phyloP scores from a whole-genome alignment of 768 basidiomycete genomes.

The Auricularia heimuer region DNA sequence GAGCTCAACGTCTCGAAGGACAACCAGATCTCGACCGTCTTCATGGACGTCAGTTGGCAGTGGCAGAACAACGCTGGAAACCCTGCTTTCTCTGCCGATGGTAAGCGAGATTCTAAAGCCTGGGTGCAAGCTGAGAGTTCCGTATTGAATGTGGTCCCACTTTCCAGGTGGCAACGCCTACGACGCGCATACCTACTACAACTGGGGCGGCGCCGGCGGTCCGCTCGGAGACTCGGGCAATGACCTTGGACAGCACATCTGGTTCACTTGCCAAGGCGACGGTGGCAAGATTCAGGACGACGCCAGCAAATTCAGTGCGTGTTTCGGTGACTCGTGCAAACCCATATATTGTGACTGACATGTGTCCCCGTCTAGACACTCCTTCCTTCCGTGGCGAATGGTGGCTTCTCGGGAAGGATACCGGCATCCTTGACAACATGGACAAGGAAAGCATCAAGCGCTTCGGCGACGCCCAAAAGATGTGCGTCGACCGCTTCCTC shows the following conservation, averaged over 20 bases:
- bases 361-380: neutral
- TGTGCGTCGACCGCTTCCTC: neutral
- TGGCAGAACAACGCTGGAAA: conserved; percentile 1
- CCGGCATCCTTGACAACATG: neutral
- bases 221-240: neutral
- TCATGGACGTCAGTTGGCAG: neutral
- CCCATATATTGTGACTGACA: neutral
- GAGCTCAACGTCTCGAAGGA: neutral
- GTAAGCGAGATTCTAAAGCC: too few species aligned
- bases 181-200: neutral
- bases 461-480: conserved; percentile 1
- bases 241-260: neutral
- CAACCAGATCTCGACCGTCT: neutral
- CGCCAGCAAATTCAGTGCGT: neutral
- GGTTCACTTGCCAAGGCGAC: neutral
- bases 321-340: neutral
- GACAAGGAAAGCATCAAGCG: conserved; percentile 3
- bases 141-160: too few species aligned
- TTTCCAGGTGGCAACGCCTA: neutral
- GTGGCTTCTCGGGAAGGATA: neutral
- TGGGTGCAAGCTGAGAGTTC: too few species aligned
- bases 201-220: neutral
- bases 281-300: neutral
- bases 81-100: neutral
- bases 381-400: neutral